These are phyloP conservation scores for Talaromyces wortmannii DNA, from an alignment of 495 filamentous ascomycete genomes.

Conservation along the genomic window DNA sequence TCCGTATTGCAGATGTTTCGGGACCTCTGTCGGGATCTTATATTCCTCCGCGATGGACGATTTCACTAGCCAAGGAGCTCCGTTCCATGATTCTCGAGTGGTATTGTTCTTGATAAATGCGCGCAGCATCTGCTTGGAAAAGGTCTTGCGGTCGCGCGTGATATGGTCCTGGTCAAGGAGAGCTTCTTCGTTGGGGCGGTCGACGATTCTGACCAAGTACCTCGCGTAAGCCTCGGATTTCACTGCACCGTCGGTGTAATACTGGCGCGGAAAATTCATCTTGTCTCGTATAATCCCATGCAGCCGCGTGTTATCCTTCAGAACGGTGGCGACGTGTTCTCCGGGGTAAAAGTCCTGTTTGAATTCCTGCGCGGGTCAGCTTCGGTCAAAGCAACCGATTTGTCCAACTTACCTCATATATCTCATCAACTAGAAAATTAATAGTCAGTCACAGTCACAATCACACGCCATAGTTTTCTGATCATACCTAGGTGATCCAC, in stretches of 20 bases:
- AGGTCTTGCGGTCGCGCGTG: conserved; percentile 81
- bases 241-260: conserved; percentile 57
- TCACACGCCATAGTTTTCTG: not conserved
- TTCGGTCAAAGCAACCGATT: not conserved
- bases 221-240: conserved; percentile 61
- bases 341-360: conserved; percentile 92
- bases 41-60: conserved; percentile 74
- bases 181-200: conserved; percentile 64
- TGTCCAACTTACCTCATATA: conserved; percentile 50
- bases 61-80: conserved; percentile 94
- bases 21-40: conserved; percentile 77
- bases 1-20: conserved; percentile 74
- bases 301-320: conserved; percentile 62
- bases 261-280: conserved; percentile 61
- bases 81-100: conserved; percentile 83
- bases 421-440: conserved; percentile 48
- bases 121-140: conserved; percentile 90
- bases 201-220: conserved; percentile 71
- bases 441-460: conserved; percentile 11
- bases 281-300: conserved; percentile 82
- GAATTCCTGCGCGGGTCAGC: conserved; percentile 65
- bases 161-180: conserved; percentile 77
- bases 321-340: conserved; percentile 70
- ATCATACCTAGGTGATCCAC: conserved; percentile 79
- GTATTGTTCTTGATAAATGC: conserved; percentile 95